These are phyloP conservation scores for Microsporum ferrugineum DNA, from an alignment of 2,329 filamentous ascomycete species.

Conservation along the genomic window DNA sequence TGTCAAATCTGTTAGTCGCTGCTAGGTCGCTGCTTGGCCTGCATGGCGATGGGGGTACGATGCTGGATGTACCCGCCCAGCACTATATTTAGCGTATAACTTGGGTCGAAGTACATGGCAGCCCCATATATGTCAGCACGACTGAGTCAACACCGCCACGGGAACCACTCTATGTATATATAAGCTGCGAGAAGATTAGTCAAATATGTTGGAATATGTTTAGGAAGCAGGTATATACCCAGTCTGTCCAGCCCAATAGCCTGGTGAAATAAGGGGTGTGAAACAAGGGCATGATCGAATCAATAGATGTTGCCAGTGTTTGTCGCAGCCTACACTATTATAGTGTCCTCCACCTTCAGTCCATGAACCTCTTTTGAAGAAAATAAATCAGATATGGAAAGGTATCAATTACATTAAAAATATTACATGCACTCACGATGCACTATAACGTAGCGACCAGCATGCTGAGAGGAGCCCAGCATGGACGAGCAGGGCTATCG, in stretches of 20 bases:
- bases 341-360: no score
- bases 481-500: background rate
- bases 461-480: background rate
- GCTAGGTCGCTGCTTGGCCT: background rate
- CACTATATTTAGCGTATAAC: background rate
- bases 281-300: no score
- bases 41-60: background rate
- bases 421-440: background rate
- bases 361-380: no score
- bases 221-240: no score
- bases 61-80: background rate
- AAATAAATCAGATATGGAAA: no score
- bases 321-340: no score
- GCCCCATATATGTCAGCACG: no score
- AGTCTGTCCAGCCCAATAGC: no score
- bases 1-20: background rate
- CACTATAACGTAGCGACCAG: background rate
- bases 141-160: background rate
- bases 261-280: no score
- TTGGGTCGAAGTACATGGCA: background rate
- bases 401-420: background rate
- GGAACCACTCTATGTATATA: background rate
- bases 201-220: background rate
- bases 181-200: background rate
- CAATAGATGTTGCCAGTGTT: no score